A percentile compares a stretch with the other conserved stretches of the same genome.
Conservation (phyloP, 2,329 filamentous ascomycete genomes). For the Sporothrix globosa region DNA sequence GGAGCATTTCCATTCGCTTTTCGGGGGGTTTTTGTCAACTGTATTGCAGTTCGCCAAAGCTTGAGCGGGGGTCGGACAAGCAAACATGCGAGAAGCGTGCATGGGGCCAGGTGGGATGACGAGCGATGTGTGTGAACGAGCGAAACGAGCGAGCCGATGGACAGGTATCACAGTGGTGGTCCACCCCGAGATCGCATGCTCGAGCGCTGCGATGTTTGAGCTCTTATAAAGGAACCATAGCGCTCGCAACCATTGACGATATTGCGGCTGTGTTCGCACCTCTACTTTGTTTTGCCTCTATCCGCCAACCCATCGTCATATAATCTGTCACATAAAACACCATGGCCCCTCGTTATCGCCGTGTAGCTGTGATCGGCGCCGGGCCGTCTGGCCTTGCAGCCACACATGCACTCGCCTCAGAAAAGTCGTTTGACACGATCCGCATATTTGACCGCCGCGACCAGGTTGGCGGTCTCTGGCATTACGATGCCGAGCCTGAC, state of each 20-base stretch:
- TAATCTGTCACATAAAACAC: background rate
- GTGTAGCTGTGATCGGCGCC: constrained; percentile 31
- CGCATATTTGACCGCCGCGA: constrained; percentile 32
- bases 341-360: constrained; percentile 23
- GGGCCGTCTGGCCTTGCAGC: constrained; percentile 26
- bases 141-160: background rate
- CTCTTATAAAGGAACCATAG: constrained; percentile 1
- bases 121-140: background rate
- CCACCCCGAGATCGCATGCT: constrained; percentile 11
- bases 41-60: background rate
- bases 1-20: background rate
- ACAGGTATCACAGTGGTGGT: background rate
- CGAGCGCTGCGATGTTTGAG: background rate
- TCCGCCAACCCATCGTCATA: no score
- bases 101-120: constrained; percentile 6
- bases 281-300: background rate
- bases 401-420: constrained; percentile 10
- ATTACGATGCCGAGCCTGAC: constrained; percentile 23
- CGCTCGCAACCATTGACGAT: background rate
- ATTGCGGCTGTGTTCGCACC: background rate
- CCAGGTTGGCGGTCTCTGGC: constrained; percentile 25
- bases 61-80: constrained; percentile 1
- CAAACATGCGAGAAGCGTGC: background rate
- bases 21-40: background rate
- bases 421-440: constrained; percentile 25